Evolutionary conservation across 1,284 basidiomycete species (phyloP), one percentile per base, ranked within the genome.

Genomic region (Mycosarcoma mackinlayi): DNA sequence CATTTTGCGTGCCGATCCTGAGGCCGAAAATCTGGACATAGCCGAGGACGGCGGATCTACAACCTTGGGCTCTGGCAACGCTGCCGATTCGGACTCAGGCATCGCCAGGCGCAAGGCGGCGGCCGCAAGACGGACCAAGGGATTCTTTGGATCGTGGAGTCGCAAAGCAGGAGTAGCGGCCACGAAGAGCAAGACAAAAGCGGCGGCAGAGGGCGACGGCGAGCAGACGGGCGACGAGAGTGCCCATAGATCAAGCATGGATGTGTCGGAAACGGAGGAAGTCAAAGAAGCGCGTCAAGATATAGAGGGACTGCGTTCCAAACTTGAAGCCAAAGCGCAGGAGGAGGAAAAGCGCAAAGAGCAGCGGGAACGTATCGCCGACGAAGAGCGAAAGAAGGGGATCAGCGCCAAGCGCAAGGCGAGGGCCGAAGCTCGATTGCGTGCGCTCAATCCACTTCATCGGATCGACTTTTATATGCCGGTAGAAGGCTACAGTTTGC

Each of bases 381-480:
- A 63, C 5, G 41, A 67, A 38, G 61, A 65, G 45, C 53, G 51
- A 25, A 58, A 67, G 55, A 49, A 68, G 19, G 68, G 57, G 6
- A 56, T 66, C 34, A 65, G 60, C 40, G 50, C 24, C 21, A 64
- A 66, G 27, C 58, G 61, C 9, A 50, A 56, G 19, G 67, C 46
- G 14, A 42, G 67, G 19, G 67, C 67, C 9, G 61, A 70, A 33
- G 56, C 57, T 9, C 55, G 67, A 23, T 24, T 70, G 25, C 57
- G 67, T n/a, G 67, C 67, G 31, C 61, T 70, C 34, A 70, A 70
- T 28, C 68, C 68, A 5, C 46, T 71, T 16, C 67, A 61, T 21
- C 52, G 63, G 0, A 61, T 76, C 37, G 75, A 77, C 46, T 77
- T 61, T 18, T 56, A 64, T 50, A 71, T 77, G 57, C 75, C 75